Base-by-base conservation (phyloP, 2,329 filamentous ascomycete genomes). In the Thermothelomyces thermophilus region DNA sequence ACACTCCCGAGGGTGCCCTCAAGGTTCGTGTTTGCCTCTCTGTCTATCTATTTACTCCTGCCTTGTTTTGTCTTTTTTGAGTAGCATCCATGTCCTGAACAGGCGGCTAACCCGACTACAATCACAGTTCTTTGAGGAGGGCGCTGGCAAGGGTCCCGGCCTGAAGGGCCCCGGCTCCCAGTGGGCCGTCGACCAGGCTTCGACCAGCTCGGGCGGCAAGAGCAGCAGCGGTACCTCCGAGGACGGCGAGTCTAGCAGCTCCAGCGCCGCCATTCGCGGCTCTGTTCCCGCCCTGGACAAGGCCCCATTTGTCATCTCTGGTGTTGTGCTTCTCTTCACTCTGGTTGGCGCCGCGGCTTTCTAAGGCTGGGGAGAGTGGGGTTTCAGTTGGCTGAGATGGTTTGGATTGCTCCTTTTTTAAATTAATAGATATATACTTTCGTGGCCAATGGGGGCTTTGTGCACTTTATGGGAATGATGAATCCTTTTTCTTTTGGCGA, bases 131-230 rank as follows among this genome's bases (percentile, higher is more conserved):
- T 73, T 82, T 69, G 70, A 66, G 28, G 62, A 69, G 2, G 77
- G 78, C 60, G 77, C 77, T 42, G 77, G 77, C 41, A 62, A 64
- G 5, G 77, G 76, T 8, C 75, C 76, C n/a, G 78, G 78, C 57
- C 71, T 82, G 19, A 65, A 66, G 2, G 77, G 77, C 13, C 56
- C 61, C 26, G 78, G 78, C 37, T 82, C 78, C 19, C 77, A 81
- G 68, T 70, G 73, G 50, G 70, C 72, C 17, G 68, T 67, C 9
- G 70, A 70, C 47, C 42, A 53, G 43, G 70, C 73, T 39, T 52
- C 53, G 16, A 70, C 70, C n/a, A 72, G 73, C 26, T 73, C 73
- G 9, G 68, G 66, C 34, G 65, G 64, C 48, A 64, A 66, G 39
- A 48, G 61, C 33, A 66, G 66, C 31, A 68, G 67, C 44, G 64